Evolutionary conservation across 2,329 filamentous ascomycete species (phyloP), one percentile per base, ranked within the genome.

Genomic region (Apiospora rasikravindrae): DNA sequence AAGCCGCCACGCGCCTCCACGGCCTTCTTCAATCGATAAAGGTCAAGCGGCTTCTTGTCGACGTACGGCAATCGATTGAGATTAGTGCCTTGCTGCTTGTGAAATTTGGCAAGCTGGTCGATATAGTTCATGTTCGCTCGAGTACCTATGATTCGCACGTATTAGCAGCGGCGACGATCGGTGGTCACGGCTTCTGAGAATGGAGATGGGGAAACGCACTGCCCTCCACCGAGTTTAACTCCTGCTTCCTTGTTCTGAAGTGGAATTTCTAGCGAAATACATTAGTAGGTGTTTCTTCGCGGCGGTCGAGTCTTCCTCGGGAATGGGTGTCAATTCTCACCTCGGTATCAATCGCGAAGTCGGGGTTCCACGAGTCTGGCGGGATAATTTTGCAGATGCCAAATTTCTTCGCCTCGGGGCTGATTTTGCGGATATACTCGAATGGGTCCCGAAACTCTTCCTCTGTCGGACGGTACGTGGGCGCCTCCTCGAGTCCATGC

Each of bases 211-310:
- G 70, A 72, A 53, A 88, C 91, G 83, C 89, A 97, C 95, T 96
- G 88, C 96, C 96, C 92, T 99, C 96, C 68, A 98, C 94, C 22
- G 95, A 97, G 83, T 99, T 99, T 74, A 99, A 87, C 83, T 98
- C 96, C 82, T 99, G 96, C 81, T 97, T 95, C 80, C 96, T 91
- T 19, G 96, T 99, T 75, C 95, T 91, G 81, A 99, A 99, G 82
- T 99, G 96, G 79, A 99, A 99, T 83, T 92, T 94, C 95, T 98
- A 80, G 68, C n/a, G 13, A 7, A 13, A 26, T 22, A 64, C 10
- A 40, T 64, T 40, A 64, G 57, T 19, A n/a, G 10, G n/a, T 64
- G 22, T 64, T 64, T 64, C 29, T 64, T 64, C 57, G 57, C 22
- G 8, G 53, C 8, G 26, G 19, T 24, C 57, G 33, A n/a, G 22